Percentiles rank a stretch among this genome's conserved stretches.
Conservation (phyloP, 2,329 filamentous ascomycete genomes). For the Phaeosphaeria sp. region DNA sequence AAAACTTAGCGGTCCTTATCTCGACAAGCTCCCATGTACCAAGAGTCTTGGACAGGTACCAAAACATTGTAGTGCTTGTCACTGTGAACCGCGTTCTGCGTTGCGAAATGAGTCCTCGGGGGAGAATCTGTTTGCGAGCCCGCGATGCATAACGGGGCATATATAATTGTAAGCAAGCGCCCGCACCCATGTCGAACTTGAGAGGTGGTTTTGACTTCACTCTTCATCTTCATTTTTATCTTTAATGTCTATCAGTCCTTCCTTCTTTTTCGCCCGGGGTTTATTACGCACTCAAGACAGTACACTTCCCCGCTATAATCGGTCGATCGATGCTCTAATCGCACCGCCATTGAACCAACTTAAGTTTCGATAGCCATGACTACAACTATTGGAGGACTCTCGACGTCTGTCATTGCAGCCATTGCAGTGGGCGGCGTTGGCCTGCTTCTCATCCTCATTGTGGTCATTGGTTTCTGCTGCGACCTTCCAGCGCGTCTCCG, state of each 20-base stretch:
- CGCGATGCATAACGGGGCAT: background rate
- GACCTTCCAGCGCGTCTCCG: slow-evolving; percentile 18
- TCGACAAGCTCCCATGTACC: slow-evolving; percentile 1
- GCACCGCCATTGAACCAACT: no score
- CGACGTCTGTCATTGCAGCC: slow-evolving; percentile 14
- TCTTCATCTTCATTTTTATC: no score
- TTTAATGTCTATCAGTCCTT: no score
- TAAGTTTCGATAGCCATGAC: slow-evolving; percentile 2
- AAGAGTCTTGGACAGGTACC: slow-evolving; percentile 4
- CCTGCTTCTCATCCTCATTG: slow-evolving; percentile 14
- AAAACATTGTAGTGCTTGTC: slow-evolving; percentile 3
- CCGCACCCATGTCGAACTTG: no score
- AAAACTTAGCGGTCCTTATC: slow-evolving; percentile 1
- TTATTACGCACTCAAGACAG: no score
- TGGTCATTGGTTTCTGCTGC: slow-evolving; percentile 11
- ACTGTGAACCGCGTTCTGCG: slow-evolving; percentile 1
- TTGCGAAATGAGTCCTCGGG: background rate
- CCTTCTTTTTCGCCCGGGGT: no score
- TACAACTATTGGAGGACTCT: slow-evolving; percentile 10
- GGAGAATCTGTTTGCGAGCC: background rate
- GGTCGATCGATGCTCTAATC: background rate
- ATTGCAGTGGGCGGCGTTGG: slow-evolving; percentile 15
- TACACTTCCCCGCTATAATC: background rate
- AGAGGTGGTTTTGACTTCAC: no score
- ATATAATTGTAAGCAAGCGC: background rate